phyloP scores from a whole-genome alignment of 371 early-diverging fungal species.

The Mucor saturninus region DNA sequence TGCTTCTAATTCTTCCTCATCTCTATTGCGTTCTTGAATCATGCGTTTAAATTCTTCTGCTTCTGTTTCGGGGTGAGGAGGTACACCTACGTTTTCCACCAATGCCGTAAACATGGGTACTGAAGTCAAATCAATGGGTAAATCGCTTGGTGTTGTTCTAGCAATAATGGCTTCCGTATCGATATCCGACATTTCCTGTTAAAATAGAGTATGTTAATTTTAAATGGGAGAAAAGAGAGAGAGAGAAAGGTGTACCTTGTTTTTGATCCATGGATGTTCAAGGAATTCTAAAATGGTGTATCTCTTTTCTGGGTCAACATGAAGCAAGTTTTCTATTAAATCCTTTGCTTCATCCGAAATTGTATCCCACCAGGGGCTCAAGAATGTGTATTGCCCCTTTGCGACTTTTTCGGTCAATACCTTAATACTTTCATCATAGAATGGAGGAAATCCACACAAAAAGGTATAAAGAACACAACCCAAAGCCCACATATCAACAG shows the following conservation, averaged over 20 bases:
- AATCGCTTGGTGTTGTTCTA: constrained; percentile 3
- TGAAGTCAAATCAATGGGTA: constrained; percentile 7
- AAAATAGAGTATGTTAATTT: not conserved
- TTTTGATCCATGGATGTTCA: constrained; percentile 80
- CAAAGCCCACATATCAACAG: constrained; percentile 94
- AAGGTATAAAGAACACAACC: constrained; percentile 92
- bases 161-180: constrained; percentile 16
- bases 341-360: constrained; percentile 74
- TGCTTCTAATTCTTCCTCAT: constrained; percentile 28
- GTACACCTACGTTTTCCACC: constrained; percentile 12
- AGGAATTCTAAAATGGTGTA: constrained; percentile 70
- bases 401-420: constrained; percentile 68
- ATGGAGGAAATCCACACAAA: constrained; percentile 91
- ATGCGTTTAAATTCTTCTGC: constrained; percentile 33
- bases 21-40: constrained; percentile 33
- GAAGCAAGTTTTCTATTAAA: constrained; percentile 70
- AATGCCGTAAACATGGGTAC: constrained; percentile 13
- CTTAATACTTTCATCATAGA: constrained; percentile 74
- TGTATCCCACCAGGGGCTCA: constrained; percentile 80
- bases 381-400: constrained; percentile 67
- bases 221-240: not conserved
- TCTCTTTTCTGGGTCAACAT: constrained; percentile 58
- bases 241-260: constrained; percentile 23
- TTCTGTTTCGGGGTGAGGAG: constrained; percentile 22
- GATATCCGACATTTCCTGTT: constrained; percentile 9